phyloP scores from a whole-genome alignment of 768 basidiomycete species.

The Neoboletus brunneissimus region DNA sequence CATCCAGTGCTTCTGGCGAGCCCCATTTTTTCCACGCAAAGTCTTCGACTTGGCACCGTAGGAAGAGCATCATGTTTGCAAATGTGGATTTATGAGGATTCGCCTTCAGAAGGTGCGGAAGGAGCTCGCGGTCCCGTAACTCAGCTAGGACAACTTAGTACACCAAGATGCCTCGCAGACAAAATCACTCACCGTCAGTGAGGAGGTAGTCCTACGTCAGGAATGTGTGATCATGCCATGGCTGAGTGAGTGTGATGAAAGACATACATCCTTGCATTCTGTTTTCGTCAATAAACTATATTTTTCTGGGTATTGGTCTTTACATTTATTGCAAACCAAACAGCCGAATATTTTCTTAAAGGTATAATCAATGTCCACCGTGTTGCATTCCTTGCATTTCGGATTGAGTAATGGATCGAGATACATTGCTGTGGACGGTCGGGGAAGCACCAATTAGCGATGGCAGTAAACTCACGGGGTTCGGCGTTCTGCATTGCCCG shows the following conservation, averaged over 20 bases:
- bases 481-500: conserved; percentile 72
- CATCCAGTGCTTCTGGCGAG: conserved; percentile 84
- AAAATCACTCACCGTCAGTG: conserved; percentile 70
- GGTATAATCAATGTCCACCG: conserved; percentile 84
- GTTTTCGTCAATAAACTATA: conserved; percentile 97
- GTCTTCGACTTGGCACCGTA: conserved; percentile 90
- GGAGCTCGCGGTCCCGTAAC: conserved; percentile 83
- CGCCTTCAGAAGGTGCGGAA: conserved; percentile 91
- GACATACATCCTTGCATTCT: conserved; percentile 87
- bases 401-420: conserved; percentile 75
- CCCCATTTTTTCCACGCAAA: conserved; percentile 99
- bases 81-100: conserved; percentile 95
- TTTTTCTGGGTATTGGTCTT: conserved; percentile 85
- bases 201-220: conserved; percentile 79
- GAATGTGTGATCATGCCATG: neutral
- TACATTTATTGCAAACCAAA: conserved; percentile 85
- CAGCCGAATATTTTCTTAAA: conserved; percentile 81
- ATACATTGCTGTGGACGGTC: conserved; percentile 58
- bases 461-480: conserved; percentile 47
- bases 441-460: neutral
- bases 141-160: conserved; percentile 58
- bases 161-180: neutral
- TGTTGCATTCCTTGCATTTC: conserved; percentile 80
- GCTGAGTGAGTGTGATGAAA: neutral
- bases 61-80: conserved; percentile 98